phyloP scores from a whole-genome alignment of 495 filamentous ascomycete genomes.

The Neurospora sublineolata region DNA sequence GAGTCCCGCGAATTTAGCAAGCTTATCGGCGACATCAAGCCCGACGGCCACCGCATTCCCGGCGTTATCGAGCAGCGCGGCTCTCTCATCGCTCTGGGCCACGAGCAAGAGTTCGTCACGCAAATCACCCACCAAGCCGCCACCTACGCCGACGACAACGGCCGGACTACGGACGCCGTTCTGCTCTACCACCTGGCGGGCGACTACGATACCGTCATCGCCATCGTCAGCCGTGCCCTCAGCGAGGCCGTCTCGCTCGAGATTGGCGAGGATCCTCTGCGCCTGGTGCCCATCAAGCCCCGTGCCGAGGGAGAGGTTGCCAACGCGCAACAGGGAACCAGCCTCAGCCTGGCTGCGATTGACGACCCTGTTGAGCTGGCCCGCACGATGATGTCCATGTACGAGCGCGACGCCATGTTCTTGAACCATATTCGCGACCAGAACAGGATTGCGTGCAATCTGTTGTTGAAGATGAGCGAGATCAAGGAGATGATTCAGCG shows the following conservation, averaged over 20 bases:
- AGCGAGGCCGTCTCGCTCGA: slow-evolving; percentile 77
- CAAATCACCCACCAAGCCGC: slow-evolving; percentile 85
- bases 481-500: slow-evolving; percentile 61
- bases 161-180: slow-evolving; percentile 82
- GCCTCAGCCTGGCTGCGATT: slow-evolving; percentile 71
- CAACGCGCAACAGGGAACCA: slow-evolving; percentile 36
- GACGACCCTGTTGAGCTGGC: slow-evolving; percentile 77
- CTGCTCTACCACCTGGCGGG: slow-evolving; percentile 88
- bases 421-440: slow-evolving; percentile 50
- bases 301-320: slow-evolving; percentile 25
- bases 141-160: slow-evolving; percentile 83
- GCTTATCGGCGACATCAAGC: slow-evolving; percentile 79
- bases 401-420: slow-evolving; percentile 64
- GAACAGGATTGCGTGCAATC: slow-evolving; percentile 58
- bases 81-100: slow-evolving; percentile 63
- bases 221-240: slow-evolving; percentile 79
- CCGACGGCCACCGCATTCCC: slow-evolving; percentile 68
- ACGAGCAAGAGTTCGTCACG: slow-evolving; percentile 72
- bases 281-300: slow-evolving; percentile 68
- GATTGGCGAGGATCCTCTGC: slow-evolving; percentile 62
- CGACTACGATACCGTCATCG: slow-evolving; percentile 84
- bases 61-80: slow-evolving; percentile 87
- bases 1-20: slow-evolving; percentile 91
- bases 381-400: slow-evolving; percentile 66
- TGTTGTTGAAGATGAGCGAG: slow-evolving; percentile 66